Base-by-base conservation (phyloP, 139 green algal genomes). In the Chlorella vulgaris region DNA sequence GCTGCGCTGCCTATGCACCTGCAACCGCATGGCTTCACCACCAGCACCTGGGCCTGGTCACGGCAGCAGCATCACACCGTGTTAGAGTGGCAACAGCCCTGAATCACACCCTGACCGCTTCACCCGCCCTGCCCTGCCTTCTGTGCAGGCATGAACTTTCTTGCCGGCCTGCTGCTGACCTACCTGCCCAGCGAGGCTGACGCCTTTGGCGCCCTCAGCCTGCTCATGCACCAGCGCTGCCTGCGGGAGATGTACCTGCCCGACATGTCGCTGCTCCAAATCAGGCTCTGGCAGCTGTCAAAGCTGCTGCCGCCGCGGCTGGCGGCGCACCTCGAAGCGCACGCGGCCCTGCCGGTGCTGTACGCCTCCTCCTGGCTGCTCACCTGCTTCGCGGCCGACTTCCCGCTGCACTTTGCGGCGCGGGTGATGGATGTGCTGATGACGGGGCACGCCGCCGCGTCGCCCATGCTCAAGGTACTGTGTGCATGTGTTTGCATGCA, bases 311-410 rank as follows among this genome's bases (percentile, higher is more conserved):
- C 87, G 7, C 61, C 76, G 2, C 40, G 69, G 8, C 84, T 95
- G 69, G 81, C 58, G n/a, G 51, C 74, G 24, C 93, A 94, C 79
- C 81, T 96, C 70, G 93, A 96, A 82, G 55, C 74, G 0, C 81
- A 84, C 58, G 84, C 84, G 2, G 89, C 88, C 19, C 76, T 94
- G 51, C 91, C 92, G 10, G 89, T 93, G 73, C 88, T 96, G 55
- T 96, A 92, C 50, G 91, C 87, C 38, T 90, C 93, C 21, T 87
- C 86, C 28, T 96, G 93, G 93, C 85, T 96, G 10, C 91, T 96
- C 81, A 96, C 92, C 13, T 89, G 85, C 39, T 96, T 96, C 71
- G 85, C 84, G 42, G 83, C 91, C 1, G 92, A 95, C 67, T 96
- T 96, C 81, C 93, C 93, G 4, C 85, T 92, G 13, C 85, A 83